Evolutionary conservation across 2,329 filamentous ascomycete genomes (phyloP).

Genomic region (Madurella mycetomatis): DNA sequence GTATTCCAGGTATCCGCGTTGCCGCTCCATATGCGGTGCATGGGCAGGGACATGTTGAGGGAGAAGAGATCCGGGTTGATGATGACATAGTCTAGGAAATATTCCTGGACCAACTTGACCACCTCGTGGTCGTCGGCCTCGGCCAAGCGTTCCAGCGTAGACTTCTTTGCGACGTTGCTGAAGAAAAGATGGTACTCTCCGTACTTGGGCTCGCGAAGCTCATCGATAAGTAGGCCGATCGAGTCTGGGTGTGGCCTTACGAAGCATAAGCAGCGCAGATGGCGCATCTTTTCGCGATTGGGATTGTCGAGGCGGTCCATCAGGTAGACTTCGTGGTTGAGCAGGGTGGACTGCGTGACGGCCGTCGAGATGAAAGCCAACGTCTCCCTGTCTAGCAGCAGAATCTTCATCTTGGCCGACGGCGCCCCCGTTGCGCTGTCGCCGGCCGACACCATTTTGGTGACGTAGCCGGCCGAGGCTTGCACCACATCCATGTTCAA

Average conservation of each 20-base stretch:
- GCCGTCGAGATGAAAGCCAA: constrained; percentile 91
- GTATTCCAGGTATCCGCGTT: constrained; percentile 86
- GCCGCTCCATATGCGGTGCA: constrained; percentile 73
- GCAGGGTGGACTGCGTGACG: constrained; percentile 87
- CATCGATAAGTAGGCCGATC: constrained; percentile 90
- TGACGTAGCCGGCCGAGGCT: constrained; percentile 89
- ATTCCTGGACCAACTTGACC: constrained; percentile 88
- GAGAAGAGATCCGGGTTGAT: constrained; percentile 93
- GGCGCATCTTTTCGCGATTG: constrained; percentile 93
- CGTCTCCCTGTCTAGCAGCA: constrained; percentile 89
- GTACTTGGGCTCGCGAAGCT: constrained; percentile 92
- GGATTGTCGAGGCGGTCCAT: constrained; percentile 92
- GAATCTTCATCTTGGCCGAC: constrained; percentile 95
- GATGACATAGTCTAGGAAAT: constrained; percentile 93
- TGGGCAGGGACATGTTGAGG: constrained; percentile 66
- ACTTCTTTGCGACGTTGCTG: constrained; percentile 97
- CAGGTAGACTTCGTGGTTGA: constrained; percentile 96
- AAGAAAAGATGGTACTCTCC: constrained; percentile 97
- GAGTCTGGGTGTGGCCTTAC: constrained; percentile 88
- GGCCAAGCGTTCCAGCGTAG: constrained; percentile 84
- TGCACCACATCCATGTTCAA: constrained; percentile 82
- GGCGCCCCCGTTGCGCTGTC: constrained; percentile 60
- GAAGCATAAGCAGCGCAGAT: constrained; percentile 89
- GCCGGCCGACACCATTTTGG: constrained; percentile 86
- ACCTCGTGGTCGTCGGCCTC: constrained; percentile 98